Base-by-base conservation (phyloP, 257 asterid species). In the Gentiana straminea region DNA sequence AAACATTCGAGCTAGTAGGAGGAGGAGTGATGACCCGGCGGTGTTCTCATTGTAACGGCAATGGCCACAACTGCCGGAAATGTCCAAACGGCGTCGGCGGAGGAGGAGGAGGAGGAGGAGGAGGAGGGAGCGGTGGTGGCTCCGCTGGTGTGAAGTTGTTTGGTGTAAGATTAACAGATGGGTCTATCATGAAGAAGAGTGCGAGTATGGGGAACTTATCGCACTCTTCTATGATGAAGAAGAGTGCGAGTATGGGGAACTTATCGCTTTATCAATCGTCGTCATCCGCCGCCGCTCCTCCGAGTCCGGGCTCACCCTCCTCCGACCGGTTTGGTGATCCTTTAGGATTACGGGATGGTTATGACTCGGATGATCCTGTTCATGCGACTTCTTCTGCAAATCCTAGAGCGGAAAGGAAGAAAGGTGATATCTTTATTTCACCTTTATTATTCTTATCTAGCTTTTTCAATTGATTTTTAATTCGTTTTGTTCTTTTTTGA, bases 131-230 rank as follows among this genome's bases (percentile, higher is more conserved):
- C 13, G 47, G 59, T 2, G 79, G 77, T 3, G 61, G 33, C 10
- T 34, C 43, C 13, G 47, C 58, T 2, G 79, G 77, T 3, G 75
- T 82, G 61, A 81, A 55, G 79, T 63, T 88, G 5, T 88, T 88
- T 33, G 94, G 94, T 13, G 94, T 86, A 52, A 68, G 88, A 62
- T 61, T 86, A 56, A 76, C 81, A 9, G 81, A 85, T 72, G 92
- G 83, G 33, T 74, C 89, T 57, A 70, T 69, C 66, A 66, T 66
- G 68, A 61, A 71, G 68, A 71, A 71, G 69, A 71, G 76, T 57
- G 76, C 76, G 7, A 71, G 76, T 68, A 81, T 83, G 94, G 94
- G 94, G 11, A 86, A 77, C 66, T 60, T 83, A 35, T 57, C 76
- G 32, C 79, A 64, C 64, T 38, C 24, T 24, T 74, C 89, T 57